Evolutionary conservation across 2,329 filamentous ascomycete genomes (phyloP).

Genomic region (Cladosporium austrohemisphaericum): DNA sequence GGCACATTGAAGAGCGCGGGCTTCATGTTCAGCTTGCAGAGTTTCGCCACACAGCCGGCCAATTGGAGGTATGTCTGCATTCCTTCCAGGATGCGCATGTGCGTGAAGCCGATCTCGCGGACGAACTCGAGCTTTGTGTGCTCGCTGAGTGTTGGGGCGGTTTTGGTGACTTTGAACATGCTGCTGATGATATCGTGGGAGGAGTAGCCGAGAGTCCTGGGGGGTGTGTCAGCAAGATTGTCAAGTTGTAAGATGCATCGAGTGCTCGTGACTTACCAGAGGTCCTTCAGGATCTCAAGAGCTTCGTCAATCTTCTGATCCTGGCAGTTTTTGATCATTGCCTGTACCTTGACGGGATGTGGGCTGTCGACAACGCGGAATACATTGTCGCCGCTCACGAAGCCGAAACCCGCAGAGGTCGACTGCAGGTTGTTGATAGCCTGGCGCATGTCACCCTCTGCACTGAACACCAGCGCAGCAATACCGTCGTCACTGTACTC

Average conservation of each 20-base stretch:
- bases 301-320: conserved; percentile 87
- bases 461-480: conserved; percentile 93
- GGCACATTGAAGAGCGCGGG: conserved; percentile 67
- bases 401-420: conserved; percentile 87
- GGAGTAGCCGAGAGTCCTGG: conserved; percentile 83
- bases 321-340: conserved; percentile 96
- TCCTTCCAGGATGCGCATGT: conserved; percentile 98
- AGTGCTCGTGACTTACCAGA: conserved; percentile 62
- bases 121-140: conserved; percentile 96
- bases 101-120: conserved; percentile 90
- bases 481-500: conserved; percentile 89
- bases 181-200: conserved; percentile 98
- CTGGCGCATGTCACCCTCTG: conserved; percentile 97
- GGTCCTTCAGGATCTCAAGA: conserved; percentile 77
- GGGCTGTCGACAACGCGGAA: conserved; percentile 97
- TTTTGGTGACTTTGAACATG: conserved; percentile 98
- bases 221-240: not conserved
- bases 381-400: conserved; percentile 96
- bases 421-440: conserved; percentile 98
- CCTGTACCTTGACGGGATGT: conserved; percentile 96
- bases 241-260: not conserved
- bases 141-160: conserved; percentile 84
- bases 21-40: conserved; percentile 97
- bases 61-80: conserved; percentile 93
- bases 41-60: conserved; percentile 82